Evolutionary conservation across 1,284 basidiomycete species (phyloP).

Genomic region (Austroboletus rostrupii): DNA sequence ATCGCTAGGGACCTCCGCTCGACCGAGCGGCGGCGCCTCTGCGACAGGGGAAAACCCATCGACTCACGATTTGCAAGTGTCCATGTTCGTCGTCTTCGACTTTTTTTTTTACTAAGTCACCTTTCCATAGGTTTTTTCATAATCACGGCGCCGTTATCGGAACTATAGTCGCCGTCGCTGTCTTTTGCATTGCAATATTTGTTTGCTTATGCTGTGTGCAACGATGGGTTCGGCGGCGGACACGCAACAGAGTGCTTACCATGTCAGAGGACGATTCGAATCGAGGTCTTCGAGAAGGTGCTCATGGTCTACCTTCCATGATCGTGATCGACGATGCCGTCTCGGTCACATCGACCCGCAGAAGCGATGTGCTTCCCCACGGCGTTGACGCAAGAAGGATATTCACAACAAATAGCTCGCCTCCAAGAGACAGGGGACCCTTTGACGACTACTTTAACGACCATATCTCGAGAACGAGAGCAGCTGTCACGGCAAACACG

Average conservation of each 20-base stretch:
- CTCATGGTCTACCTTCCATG: conserved; percentile 11
- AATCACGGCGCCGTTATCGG: conserved; percentile 55
- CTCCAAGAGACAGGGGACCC: not conserved
- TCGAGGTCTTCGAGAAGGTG: conserved; percentile 20
- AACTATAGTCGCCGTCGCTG: conserved; percentile 51
- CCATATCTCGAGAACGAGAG: not conserved
- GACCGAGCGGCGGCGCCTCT: conserved; percentile 34
- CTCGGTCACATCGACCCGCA: not conserved
- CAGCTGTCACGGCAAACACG: conserved; percentile 17
- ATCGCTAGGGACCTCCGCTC: conserved; percentile 41
- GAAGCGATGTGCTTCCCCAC: not conserved
- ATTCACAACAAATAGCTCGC: not conserved
- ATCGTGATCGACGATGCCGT: conserved; percentile 3
- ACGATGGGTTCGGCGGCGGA: conserved; percentile 36
- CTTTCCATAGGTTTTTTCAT: conserved; percentile 44
- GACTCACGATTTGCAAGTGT: conserved; percentile 19
- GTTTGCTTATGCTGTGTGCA: conserved; percentile 36
- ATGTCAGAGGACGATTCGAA: conserved; percentile 34
- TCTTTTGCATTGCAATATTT: conserved; percentile 37
- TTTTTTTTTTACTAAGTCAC: not conserved
- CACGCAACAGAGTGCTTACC: conserved; percentile 34
- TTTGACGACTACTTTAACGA: conserved; percentile 1
- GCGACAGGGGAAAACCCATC: conserved; percentile 37
- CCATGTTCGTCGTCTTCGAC: not conserved
- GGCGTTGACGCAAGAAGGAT: not conserved